Conservation (phyloP, 495 filamentous ascomycete species). For the Penicillium samsonianum region DNA sequence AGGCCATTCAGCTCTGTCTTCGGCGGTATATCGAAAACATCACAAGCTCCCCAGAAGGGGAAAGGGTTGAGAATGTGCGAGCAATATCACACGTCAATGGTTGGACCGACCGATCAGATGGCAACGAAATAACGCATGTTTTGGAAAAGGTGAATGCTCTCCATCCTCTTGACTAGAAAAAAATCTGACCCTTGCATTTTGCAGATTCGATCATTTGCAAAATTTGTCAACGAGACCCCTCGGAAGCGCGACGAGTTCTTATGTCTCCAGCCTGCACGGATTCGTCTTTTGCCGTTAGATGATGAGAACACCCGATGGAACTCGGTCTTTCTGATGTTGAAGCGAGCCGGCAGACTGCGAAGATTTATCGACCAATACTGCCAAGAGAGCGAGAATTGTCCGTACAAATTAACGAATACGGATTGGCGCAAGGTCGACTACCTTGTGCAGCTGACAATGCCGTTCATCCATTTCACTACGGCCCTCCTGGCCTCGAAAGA, state of each 20-base stretch:
- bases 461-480: background rate
- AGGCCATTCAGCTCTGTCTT: background rate
- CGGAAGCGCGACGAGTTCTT: background rate
- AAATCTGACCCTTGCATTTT: constrained; percentile 1
- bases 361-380: too few species aligned
- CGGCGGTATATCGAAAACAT: background rate
- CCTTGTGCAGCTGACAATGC: constrained; percentile 2
- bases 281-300: background rate
- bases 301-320: too few species aligned
- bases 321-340: too few species aligned
- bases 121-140: background rate
- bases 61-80: background rate
- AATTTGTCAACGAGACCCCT: constrained; percentile 2
- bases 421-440: constrained; percentile 8
- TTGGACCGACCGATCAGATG: background rate
- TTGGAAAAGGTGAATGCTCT: background rate
- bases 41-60: background rate
- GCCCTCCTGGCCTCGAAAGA: background rate
- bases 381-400: too few species aligned
- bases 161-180: background rate
- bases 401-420: constrained; percentile 1
- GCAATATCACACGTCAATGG: background rate
- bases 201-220: constrained; percentile 3
- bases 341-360: too few species aligned
- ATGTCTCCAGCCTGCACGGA: background rate